phyloP scores from a whole-genome alignment of 192 early-diverging fungal genomes.

The Backusella mclennaniae region DNA sequence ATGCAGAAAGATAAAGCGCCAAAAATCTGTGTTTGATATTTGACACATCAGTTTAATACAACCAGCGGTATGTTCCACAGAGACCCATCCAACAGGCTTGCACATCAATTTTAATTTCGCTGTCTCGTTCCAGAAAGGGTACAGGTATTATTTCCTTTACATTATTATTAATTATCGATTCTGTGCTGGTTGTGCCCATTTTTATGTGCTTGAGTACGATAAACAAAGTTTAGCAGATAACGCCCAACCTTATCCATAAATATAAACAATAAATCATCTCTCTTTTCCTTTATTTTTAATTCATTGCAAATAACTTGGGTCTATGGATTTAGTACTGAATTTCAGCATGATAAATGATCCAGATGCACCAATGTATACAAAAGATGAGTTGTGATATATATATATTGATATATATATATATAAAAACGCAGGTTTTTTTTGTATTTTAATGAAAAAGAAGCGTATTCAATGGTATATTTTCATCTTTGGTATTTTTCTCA shows the following conservation, averaged over 20 bases:
- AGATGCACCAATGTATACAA: no score
- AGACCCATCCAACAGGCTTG: not conserved
- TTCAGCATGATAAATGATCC: no score
- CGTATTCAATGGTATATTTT: not conserved
- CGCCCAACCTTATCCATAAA: no score
- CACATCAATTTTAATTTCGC: not conserved
- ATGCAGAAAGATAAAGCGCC: not conserved
- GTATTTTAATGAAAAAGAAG: not conserved
- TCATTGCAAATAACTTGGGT: no score
- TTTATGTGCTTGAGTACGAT: not conserved
- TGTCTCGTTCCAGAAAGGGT: not conserved
- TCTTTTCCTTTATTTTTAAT: no score
- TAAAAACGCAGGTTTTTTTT: not conserved
- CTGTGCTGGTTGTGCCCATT: not conserved
- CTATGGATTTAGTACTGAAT: no score
- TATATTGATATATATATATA: not conserved
- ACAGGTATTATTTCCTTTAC: not conserved
- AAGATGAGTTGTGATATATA: no score
- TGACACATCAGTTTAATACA: not conserved
- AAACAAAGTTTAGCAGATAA: no score
- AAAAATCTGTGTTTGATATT: conserved; percentile 2
- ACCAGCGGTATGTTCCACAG: not conserved
- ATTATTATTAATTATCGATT: no score
- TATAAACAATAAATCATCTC: no score
- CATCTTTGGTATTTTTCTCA: not conserved